A percentile compares a stretch with the other conserved stretches of the same genome.
Conservation (phyloP, 2,329 filamentous ascomycete species). For the Xylaria sp. region DNA sequence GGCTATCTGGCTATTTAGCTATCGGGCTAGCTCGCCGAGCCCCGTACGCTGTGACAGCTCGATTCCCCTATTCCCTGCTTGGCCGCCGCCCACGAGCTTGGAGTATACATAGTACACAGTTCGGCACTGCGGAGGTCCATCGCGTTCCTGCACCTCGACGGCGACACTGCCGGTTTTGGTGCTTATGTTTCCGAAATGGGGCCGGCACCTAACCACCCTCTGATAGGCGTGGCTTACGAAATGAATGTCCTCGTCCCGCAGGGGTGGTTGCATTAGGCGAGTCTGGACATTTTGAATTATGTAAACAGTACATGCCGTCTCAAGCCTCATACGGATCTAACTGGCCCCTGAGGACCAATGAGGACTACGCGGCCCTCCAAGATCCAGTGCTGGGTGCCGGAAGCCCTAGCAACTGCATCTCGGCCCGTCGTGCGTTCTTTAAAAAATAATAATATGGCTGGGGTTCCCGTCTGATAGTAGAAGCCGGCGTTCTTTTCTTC, state of each 20-base stretch:
- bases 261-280: neutral
- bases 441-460: neutral
- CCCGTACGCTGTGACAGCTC: neutral
- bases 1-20: too few relatives aligned
- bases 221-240: neutral
- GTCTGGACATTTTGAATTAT: neutral
- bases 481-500: constrained; percentile 15
- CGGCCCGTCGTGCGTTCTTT: too few relatives aligned
- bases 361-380: too few relatives aligned
- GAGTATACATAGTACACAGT: too few relatives aligned
- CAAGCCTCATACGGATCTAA: neutral
- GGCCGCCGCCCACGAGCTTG: too few relatives aligned
- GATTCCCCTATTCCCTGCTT: neutral
- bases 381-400: too few relatives aligned
- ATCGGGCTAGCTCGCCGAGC: neutral
- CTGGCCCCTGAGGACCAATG: neutral
- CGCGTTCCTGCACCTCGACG: too few relatives aligned
- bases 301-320: neutral
- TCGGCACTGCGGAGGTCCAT: too few relatives aligned
- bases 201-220: neutral
- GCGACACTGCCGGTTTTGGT: neutral
- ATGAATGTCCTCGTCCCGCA: neutral
- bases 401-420: too few relatives aligned
- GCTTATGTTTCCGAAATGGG: neutral
- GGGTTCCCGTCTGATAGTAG: constrained; percentile 1